Percentiles rank a stretch among this genome's conserved stretches.
Conservation (phyloP, 805 yeast genomes). For the Alloascoidea hylecoeti region DNA sequence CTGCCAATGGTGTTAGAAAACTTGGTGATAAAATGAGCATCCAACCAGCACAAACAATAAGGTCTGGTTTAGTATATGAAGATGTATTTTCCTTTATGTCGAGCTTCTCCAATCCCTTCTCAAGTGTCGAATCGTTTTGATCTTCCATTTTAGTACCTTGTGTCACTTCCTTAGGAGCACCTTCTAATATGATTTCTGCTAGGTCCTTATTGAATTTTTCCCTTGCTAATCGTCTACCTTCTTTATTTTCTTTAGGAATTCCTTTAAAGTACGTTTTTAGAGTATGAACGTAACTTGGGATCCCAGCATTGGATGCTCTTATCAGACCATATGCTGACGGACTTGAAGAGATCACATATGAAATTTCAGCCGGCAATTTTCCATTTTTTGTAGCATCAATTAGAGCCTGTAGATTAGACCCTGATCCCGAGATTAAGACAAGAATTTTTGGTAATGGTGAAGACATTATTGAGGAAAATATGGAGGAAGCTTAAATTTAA, state of each 20-base stretch:
- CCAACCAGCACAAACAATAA: conserved; percentile 98
- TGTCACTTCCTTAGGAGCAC: conserved; percentile 22
- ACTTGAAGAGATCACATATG: conserved; percentile 75
- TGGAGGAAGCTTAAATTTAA: background rate
- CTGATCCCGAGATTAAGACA: conserved; percentile 88
- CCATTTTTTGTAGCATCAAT: conserved; percentile 51
- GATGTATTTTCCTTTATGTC: conserved; percentile 10
- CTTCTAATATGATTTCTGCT: conserved; percentile 46
- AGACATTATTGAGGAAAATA: background rate
- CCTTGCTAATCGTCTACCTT: conserved; percentile 46
- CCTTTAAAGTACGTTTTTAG: conserved; percentile 63
- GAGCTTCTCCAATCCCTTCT: no score
- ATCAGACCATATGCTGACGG: conserved; percentile 76
- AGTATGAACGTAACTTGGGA: conserved; percentile 59
- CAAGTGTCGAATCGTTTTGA: conserved; percentile 12
- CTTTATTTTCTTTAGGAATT: conserved; percentile 54
- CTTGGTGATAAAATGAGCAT: conserved; percentile 78
- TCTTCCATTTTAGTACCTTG: conserved; percentile 1
- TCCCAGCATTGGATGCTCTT: conserved; percentile 57
- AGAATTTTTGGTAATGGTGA: conserved; percentile 23
- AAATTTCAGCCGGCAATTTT: conserved; percentile 35
- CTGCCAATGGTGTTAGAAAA: conserved; percentile 52
- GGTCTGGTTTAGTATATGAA: conserved; percentile 45
- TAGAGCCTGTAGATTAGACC: conserved; percentile 90
- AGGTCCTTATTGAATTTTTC: conserved; percentile 65